Percentiles rank a stretch among this genome's conserved stretches.
Conservation (phyloP, 176 grass and related monocot species). For the Oryza glumipatula region DNA sequence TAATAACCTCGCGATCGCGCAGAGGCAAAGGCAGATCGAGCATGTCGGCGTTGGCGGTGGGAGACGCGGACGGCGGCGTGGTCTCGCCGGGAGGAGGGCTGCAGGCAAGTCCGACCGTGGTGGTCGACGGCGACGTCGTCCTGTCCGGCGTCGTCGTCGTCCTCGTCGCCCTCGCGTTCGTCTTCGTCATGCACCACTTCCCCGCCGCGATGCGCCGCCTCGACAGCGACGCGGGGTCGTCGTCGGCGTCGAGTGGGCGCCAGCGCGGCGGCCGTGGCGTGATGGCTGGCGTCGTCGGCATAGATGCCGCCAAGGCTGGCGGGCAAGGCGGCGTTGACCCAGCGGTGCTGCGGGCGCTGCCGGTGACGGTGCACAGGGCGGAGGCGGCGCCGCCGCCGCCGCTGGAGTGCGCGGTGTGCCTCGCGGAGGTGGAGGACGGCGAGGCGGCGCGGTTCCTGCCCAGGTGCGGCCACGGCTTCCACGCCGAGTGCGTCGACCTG, state of each 20-base stretch:
- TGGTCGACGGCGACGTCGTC: conserved; percentile 41
- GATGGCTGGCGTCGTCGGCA: too few relatives aligned
- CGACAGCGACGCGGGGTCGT: not conserved
- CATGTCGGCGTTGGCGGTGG: conserved; percentile 37
- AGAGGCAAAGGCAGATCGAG: not conserved
- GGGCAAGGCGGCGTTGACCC: conserved; percentile 27
- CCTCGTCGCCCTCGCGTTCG: conserved; percentile 37
- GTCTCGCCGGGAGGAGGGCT: too few relatives aligned
- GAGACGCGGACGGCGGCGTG: not conserved
- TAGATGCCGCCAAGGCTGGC: not conserved
- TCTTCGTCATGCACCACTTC: conserved; percentile 47
- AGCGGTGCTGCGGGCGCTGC: conserved; percentile 38
- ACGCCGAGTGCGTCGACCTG: conserved; percentile 68
- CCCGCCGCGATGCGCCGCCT: not conserved
- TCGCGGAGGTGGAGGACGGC: conserved; percentile 69
- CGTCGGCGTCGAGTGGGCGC: not conserved
- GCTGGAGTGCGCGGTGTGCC: conserved; percentile 71
- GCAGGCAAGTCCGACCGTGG: not conserved
- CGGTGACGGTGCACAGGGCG: conserved; percentile 36
- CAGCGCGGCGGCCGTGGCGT: not conserved
- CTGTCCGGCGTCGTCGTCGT: conserved; percentile 37
- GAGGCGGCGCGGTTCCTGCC: conserved; percentile 53
- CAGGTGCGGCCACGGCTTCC: conserved; percentile 68
- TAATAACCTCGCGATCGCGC: not conserved
- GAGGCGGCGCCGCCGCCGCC: conserved; percentile 43